Base-by-base conservation (phyloP, 2,329 filamentous ascomycete genomes). In the Corinectria fuckeliana region DNA sequence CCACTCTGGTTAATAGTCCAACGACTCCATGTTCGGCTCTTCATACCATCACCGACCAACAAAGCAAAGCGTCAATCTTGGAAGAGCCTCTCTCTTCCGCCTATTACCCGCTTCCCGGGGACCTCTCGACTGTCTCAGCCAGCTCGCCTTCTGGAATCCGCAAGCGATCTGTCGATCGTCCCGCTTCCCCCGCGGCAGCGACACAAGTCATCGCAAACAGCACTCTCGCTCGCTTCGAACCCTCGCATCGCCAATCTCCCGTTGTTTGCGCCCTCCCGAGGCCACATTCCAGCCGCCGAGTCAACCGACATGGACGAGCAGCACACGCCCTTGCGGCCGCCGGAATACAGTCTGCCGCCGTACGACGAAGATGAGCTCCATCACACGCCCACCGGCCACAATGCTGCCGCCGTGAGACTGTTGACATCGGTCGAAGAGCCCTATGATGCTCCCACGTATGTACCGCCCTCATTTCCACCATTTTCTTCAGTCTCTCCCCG, bases 381-480 rank as follows among this genome's bases (percentile, higher is more conserved):
- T 65, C 76, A 80, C 63, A 81, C 78, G 25, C 79, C 80, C 16
- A 77, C 77, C 36, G 77, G 78, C 59, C 76, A 80, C 56, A 83
- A 82, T 69, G 75, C 80, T 42, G 81, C 85, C 30, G 83, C 81
- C 61, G 81, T 89, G 54, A 81, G 87, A 68, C 77, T 89, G 68
- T 77, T 89, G 76, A 88, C 86, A 51, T 88, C 85, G 6, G 80
- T 86, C 73, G 86, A 88, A 69, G 85, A 87, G 45, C 76, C 81
- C n/a, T 65, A 71, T 68, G 77, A 76, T 76, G 80, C 63, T 56
- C 76, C 79, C 71, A 79, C 82, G 85, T 88, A 88, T 79, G 86
- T 88, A 77, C 70, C 72, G 64, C 47, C 58, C 28, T 53, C 51
- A 47, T 60, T 57, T 38, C 61, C 60, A 38, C 61, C 50, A 44